phyloP scores from a whole-genome alignment of 768 basidiomycete genomes.

The Exidia glandulosa region DNA sequence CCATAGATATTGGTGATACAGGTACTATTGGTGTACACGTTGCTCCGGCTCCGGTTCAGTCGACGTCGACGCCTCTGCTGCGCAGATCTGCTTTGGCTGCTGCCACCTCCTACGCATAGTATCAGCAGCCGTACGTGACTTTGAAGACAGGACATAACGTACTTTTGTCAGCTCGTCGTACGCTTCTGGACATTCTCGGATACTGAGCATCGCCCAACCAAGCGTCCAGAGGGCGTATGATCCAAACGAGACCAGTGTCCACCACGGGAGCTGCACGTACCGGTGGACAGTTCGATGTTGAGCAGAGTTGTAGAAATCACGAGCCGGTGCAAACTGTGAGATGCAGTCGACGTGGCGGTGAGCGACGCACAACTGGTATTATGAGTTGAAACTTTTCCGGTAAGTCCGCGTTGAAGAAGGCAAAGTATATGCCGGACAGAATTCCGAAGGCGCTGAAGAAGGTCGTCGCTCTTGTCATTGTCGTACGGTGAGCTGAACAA shows the following conservation, averaged over 20 bases:
- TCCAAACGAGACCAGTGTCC: constrained; percentile 69
- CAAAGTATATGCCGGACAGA: constrained; percentile 39
- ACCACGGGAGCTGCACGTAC: constrained; percentile 77
- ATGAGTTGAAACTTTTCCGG: constrained; percentile 47
- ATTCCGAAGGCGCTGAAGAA: constrained; percentile 36
- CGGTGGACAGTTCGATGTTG: too few relatives aligned
- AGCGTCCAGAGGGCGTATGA: constrained; percentile 70
- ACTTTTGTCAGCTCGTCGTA: constrained; percentile 58
- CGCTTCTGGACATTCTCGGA: constrained; percentile 71
- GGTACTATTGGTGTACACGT: too few relatives aligned
- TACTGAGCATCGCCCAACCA: constrained; percentile 62
- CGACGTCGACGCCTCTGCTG: constrained; percentile 48
- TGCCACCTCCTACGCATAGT: constrained; percentile 41
- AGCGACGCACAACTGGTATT: constrained; percentile 45
- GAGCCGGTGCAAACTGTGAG: background rate
- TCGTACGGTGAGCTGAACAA: constrained; percentile 1
- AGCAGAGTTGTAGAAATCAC: too few relatives aligned
- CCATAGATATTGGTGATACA: too few relatives aligned
- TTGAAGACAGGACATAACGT: constrained; percentile 15
- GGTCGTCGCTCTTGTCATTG: constrained; percentile 54
- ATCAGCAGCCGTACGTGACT: background rate
- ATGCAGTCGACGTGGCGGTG: background rate
- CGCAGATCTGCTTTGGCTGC: constrained; percentile 48
- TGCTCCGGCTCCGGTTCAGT: too few relatives aligned
- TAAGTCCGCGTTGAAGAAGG: constrained; percentile 43